Percentiles rank a stretch among this genome's conserved stretches.
Evolutionary conservation across 2,329 filamentous ascomycete species (phyloP).

Genomic region (Alternaria conjuncta): DNA sequence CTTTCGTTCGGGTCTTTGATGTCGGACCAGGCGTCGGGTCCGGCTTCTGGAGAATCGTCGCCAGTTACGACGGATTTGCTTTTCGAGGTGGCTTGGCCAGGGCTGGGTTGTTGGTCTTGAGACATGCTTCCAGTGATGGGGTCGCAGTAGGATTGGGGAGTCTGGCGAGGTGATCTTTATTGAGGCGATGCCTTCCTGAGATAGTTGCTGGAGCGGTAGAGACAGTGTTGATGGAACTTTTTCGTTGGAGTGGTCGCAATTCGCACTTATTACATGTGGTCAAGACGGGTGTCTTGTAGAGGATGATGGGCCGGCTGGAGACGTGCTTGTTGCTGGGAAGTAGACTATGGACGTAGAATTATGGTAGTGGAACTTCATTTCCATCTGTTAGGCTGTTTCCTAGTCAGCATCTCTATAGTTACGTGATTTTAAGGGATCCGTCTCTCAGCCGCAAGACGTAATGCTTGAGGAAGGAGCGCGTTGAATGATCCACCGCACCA

Average conservation of each 20-base stretch:
- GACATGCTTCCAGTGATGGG: constrained; percentile 23
- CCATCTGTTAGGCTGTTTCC: too few species aligned
- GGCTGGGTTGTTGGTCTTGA: constrained; percentile 23
- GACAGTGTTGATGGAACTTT: background rate
- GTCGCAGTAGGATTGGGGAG: background rate
- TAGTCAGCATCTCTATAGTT: constrained; percentile 19
- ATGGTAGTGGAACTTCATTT: background rate
- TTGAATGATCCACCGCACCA: constrained; percentile 20
- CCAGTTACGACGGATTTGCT: constrained; percentile 20
- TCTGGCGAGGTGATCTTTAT: background rate
- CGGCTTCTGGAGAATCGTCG: constrained; percentile 24
- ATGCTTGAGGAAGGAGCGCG: constrained; percentile 18
- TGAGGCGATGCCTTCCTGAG: background rate
- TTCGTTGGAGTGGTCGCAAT: background rate
- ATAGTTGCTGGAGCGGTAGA: background rate
- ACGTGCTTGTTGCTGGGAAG: background rate
- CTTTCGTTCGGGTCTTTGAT: constrained; percentile 74
- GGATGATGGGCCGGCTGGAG: background rate
- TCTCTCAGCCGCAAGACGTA: constrained; percentile 20
- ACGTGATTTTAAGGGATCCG: constrained; percentile 14
- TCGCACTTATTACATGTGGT: background rate
- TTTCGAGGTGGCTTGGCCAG: constrained; percentile 22
- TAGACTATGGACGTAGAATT: background rate
- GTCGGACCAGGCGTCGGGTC: constrained; percentile 70
- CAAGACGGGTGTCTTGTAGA: background rate